Percentiles rank a stretch among this genome's conserved stretches.
These are phyloP conservation scores for Fraxinus angustifolia DNA, from an alignment of 305 asterid species.

Conservation along the genomic window DNA sequence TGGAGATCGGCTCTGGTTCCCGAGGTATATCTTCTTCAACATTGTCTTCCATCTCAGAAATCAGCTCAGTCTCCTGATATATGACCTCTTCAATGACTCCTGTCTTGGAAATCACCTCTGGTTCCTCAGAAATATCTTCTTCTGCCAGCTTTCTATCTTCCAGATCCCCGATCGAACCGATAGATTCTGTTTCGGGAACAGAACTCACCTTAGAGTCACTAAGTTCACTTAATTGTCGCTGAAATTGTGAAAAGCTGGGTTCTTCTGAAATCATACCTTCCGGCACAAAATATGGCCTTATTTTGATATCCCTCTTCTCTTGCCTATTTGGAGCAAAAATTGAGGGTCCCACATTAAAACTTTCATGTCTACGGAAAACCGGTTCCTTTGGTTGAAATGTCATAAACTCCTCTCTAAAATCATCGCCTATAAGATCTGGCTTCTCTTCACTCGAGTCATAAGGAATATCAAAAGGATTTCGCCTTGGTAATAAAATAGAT, in stretches of 20 bases:
- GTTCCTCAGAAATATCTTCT: slow-evolving; percentile 25
- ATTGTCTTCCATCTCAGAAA: slow-evolving; percentile 18
- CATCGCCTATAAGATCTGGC: slow-evolving; percentile 23
- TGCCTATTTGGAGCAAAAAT: slow-evolving; percentile 32
- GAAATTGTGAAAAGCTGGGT: slow-evolving; percentile 28
- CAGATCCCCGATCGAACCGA: slow-evolving; percentile 34
- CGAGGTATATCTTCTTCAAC: slow-evolving; percentile 24
- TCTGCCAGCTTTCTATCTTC: slow-evolving; percentile 32
- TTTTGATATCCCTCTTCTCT: slow-evolving; percentile 28
- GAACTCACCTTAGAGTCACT: slow-evolving; percentile 43
- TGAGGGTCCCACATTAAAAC: slow-evolving; percentile 38
- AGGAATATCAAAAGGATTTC: slow-evolving; percentile 50
- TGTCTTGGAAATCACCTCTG: not conserved
- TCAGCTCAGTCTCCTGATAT: slow-evolving; percentile 15
- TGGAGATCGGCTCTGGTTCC: slow-evolving; percentile 33
- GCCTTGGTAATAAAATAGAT: slow-evolving; percentile 36
- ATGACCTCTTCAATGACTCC: slow-evolving; percentile 24
- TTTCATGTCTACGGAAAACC: slow-evolving; percentile 40
- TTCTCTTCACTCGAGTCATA: slow-evolving; percentile 31
- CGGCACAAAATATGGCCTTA: slow-evolving; percentile 50
- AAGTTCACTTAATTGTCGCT: slow-evolving; percentile 32
- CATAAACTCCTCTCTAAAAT: slow-evolving; percentile 28
- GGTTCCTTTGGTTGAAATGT: slow-evolving; percentile 35
- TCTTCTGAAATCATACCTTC: slow-evolving; percentile 30
- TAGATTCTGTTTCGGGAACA: slow-evolving; percentile 39